Conservation (phyloP, 495 filamentous ascomycete genomes). For the Penicillium odoratum region DNA sequence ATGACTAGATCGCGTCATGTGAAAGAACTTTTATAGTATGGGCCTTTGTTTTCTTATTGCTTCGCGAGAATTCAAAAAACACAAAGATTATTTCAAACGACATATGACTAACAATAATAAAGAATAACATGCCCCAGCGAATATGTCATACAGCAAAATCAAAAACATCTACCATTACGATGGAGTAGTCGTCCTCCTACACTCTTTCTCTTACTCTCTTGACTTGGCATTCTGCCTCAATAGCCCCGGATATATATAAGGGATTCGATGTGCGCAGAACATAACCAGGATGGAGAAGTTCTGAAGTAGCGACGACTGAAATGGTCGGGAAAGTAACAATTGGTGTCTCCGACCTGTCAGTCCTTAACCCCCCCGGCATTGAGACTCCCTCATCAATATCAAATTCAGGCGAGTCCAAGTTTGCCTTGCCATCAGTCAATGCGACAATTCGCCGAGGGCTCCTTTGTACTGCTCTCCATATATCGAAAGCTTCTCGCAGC, state of each 20-base stretch:
- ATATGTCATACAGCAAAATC: too few relatives aligned
- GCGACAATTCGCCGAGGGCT: not conserved
- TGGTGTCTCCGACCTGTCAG: not conserved
- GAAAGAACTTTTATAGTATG: too few relatives aligned
- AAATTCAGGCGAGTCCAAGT: not conserved
- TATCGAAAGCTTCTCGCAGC: not conserved
- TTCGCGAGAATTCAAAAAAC: too few relatives aligned
- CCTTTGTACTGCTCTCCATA: constrained; percentile 1
- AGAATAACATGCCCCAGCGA: too few relatives aligned
- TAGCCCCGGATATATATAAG: not conserved
- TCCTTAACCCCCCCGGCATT: not conserved
- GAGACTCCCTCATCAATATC: not conserved
- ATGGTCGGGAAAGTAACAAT: not conserved
- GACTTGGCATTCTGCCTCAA: not conserved
- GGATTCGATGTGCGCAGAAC: constrained; percentile 1
- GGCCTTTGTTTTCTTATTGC: too few relatives aligned
- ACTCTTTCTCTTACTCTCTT: too few relatives aligned
- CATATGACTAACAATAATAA: too few relatives aligned
- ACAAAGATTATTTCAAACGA: too few relatives aligned
- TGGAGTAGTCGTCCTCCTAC: too few relatives aligned
- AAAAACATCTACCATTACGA: too few relatives aligned
- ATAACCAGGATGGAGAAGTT: not conserved
- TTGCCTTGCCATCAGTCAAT: not conserved
- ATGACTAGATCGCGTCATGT: too few relatives aligned
- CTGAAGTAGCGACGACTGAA: not conserved